These are phyloP conservation scores for Aspergillus novofumigatus DNA, from an alignment of 2,329 filamentous ascomycete genomes.

Conservation along the genomic window DNA sequence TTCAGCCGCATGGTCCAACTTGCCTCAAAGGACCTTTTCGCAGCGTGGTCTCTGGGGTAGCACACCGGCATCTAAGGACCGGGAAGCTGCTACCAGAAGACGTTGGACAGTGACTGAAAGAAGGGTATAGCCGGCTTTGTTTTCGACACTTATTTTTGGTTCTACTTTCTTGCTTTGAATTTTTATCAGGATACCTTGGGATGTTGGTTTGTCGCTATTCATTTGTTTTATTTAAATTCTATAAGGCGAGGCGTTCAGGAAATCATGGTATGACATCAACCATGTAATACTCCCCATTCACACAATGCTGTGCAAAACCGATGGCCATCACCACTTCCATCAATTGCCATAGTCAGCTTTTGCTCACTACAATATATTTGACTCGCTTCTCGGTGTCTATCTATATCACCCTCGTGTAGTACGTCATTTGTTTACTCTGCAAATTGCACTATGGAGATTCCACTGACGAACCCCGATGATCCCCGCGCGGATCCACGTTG, in stretches of 20 bases:
- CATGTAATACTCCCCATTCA: background rate
- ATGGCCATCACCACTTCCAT: background rate
- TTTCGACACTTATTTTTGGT: background rate
- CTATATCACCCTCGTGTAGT: background rate
- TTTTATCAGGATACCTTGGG: background rate
- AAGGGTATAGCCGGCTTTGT: slow-evolving; percentile 6
- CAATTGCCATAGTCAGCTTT: background rate
- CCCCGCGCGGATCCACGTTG: background rate
- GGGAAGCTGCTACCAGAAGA: slow-evolving; percentile 26
- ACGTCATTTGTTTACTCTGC: background rate
- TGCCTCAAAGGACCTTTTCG: slow-evolving; percentile 26
- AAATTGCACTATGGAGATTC: background rate
- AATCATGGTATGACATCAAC: background rate
- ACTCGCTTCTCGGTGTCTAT: background rate
- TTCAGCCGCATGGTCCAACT: slow-evolving; percentile 12
- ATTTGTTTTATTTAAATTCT: background rate
- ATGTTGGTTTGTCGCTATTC: background rate
- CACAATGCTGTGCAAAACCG: background rate
- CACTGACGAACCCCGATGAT: background rate
- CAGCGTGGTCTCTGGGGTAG: slow-evolving; percentile 39
- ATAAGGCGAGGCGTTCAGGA: background rate
- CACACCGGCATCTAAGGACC: slow-evolving; percentile 24
- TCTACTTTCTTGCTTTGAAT: slow-evolving; percentile 1
- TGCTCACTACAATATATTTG: background rate
- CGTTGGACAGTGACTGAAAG: slow-evolving; percentile 39